Evolutionary conservation across 2,329 filamentous ascomycete genomes (phyloP).

Genomic region (Zarea fungicola): DNA sequence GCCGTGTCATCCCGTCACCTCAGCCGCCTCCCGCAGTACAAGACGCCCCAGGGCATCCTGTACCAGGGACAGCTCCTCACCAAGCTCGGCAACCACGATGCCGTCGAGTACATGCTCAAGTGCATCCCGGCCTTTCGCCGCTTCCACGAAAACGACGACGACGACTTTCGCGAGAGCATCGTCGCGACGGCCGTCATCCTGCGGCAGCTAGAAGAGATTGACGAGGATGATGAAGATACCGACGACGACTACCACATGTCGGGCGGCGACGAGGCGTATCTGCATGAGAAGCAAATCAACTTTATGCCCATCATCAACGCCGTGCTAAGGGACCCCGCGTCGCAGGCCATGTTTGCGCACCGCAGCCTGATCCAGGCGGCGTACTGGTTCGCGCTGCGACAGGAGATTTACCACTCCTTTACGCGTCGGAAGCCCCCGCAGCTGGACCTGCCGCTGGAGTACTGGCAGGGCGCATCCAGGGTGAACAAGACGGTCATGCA

Average conservation of each 20-base stretch:
- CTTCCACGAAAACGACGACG: slow-evolving; percentile 32
- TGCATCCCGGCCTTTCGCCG: slow-evolving; percentile 35
- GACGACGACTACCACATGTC: slow-evolving; percentile 8
- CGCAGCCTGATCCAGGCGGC: slow-evolving; percentile 33
- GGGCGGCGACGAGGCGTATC: slow-evolving; percentile 4
- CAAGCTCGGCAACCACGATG: slow-evolving; percentile 30
- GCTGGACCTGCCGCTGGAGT: slow-evolving; percentile 29
- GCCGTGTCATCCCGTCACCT: slow-evolving; percentile 35
- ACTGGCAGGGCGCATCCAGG: slow-evolving; percentile 29
- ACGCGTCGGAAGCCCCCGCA: slow-evolving; percentile 33
- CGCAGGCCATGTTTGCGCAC: slow-evolving; percentile 30
- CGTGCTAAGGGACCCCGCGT: slow-evolving; percentile 32
- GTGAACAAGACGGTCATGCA: slow-evolving; percentile 38
- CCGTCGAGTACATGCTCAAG: slow-evolving; percentile 35
- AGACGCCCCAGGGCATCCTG: slow-evolving; percentile 28
- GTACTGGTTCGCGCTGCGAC: slow-evolving; percentile 37
- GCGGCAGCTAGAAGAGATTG: slow-evolving; percentile 36
- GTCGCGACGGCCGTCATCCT: slow-evolving; percentile 37
- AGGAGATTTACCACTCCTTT: slow-evolving; percentile 37
- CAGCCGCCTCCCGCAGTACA: slow-evolving; percentile 33
- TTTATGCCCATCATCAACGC: slow-evolving; percentile 37
- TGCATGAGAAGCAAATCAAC: slow-evolving; percentile 26
- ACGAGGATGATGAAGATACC: slow-evolving; percentile 27
- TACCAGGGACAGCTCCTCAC: slow-evolving; percentile 34
- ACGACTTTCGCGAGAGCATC: slow-evolving; percentile 35